A percentile compares a stretch with the other conserved stretches of the same genome.
phyloP scores from a whole-genome alignment of 2,329 filamentous ascomycete species.

The Talaromyces amestolkiae region DNA sequence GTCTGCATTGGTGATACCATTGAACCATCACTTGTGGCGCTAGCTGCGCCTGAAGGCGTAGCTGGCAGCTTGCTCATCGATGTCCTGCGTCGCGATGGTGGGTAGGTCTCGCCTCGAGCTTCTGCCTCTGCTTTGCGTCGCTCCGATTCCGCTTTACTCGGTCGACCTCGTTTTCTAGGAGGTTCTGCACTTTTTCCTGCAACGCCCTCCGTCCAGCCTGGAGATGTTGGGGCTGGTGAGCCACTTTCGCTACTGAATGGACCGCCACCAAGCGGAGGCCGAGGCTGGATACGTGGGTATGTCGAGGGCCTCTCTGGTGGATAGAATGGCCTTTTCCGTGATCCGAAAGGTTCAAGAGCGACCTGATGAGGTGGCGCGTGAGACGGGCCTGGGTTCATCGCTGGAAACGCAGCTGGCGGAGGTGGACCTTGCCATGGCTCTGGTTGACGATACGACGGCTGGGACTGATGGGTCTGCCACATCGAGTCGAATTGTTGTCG shows the following conservation, averaged over 20 bases:
- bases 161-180: constrained; percentile 43
- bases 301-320: constrained; percentile 30
- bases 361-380: constrained; percentile 25
- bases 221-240: constrained; percentile 35
- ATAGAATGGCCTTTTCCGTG: constrained; percentile 34
- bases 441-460: constrained; percentile 9
- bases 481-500: constrained; percentile 16
- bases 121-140: constrained; percentile 39
- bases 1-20: constrained; percentile 24
- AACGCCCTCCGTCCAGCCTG: constrained; percentile 31
- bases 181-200: constrained; percentile 30
- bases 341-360: constrained; percentile 27
- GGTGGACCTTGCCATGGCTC: constrained; percentile 18
- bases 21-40: constrained; percentile 23
- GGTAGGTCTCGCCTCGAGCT: constrained; percentile 40
- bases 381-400: constrained; percentile 26
- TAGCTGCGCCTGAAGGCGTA: constrained; percentile 33
- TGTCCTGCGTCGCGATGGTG: constrained; percentile 31
- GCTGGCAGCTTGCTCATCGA: constrained; percentile 30
- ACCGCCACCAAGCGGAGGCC: constrained; percentile 33
- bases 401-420: constrained; percentile 17
- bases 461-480: constrained; percentile 16
- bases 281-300: constrained; percentile 42
- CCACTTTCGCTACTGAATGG: constrained; percentile 36
- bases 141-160: constrained; percentile 43